Percentiles rank a stretch among this genome's conserved stretches.
phyloP scores from a whole-genome alignment of 2,329 filamentous ascomycete genomes.

The Neurospora sp. region DNA sequence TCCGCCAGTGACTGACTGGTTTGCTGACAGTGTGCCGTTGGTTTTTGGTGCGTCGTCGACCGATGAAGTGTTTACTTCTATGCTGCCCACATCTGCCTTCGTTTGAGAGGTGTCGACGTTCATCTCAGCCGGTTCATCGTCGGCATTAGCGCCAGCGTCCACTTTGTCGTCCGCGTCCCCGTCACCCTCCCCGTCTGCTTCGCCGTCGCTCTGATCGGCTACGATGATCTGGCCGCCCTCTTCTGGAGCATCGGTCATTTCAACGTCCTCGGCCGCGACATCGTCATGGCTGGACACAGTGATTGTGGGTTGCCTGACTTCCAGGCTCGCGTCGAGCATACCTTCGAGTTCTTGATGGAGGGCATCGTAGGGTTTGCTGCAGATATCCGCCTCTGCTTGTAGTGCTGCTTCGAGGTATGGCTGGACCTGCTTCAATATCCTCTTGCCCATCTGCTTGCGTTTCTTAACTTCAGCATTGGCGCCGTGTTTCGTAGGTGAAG shows the following conservation, averaged over 20 bases:
- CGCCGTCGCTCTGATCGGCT: slow-evolving; percentile 19
- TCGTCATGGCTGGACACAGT: slow-evolving; percentile 25
- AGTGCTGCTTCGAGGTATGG: slow-evolving; percentile 67
- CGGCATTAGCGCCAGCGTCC: slow-evolving; percentile 8
- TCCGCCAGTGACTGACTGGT: slow-evolving; percentile 1
- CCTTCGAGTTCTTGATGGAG: slow-evolving; percentile 65
- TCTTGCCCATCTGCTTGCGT: slow-evolving; percentile 74
- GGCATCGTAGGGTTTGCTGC: slow-evolving; percentile 57
- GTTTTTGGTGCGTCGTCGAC: slow-evolving; percentile 2
- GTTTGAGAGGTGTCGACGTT: slow-evolving; percentile 10
- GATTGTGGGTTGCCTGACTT: slow-evolving; percentile 35
- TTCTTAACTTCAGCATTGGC: slow-evolving; percentile 64
- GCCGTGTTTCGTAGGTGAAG: slow-evolving; percentile 39
- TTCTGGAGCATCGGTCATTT: slow-evolving; percentile 41
- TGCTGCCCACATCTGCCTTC: slow-evolving; percentile 19
- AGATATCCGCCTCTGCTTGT: slow-evolving; percentile 73
- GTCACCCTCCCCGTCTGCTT: slow-evolving; percentile 25
- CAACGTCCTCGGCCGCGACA: slow-evolving; percentile 35
- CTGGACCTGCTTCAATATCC: slow-evolving; percentile 77
- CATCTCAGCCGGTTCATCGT: slow-evolving; percentile 18
- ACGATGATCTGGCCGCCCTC: slow-evolving; percentile 37
- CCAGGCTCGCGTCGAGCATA: slow-evolving; percentile 60
- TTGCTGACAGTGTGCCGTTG: slow-evolving; percentile 12
- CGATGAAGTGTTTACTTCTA: slow-evolving; percentile 7
- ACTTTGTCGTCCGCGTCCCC: slow-evolving; percentile 16